Base-by-base conservation (phyloP, 345 rosid genomes). In the Angophora floribunda region DNA sequence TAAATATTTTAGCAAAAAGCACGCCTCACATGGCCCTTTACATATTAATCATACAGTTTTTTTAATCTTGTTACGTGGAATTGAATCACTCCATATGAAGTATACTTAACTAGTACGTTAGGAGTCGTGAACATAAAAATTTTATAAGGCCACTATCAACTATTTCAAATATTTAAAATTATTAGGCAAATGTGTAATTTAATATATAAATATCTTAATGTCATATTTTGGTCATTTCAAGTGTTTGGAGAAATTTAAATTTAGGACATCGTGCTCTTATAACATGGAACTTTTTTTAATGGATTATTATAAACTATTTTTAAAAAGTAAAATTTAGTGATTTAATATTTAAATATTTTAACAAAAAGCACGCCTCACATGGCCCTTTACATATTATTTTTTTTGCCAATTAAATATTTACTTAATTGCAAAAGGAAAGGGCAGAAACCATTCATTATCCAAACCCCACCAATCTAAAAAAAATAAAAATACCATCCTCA, bases 261-360 rank as follows among this genome's bases (percentile, higher is more conserved):
- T 17, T 3, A 17, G 1, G 7, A 19, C 22, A 36, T 9, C 13
- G 0, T 6, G 22, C 4, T 36, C 7, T 17, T 8, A 2, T 70
- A 16, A 0, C 4, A 9, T 8, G 8, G 7, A 16, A 2, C 2
- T 67, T 7, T 30, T 70, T 32, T 0, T 17, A 0, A 9, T 36
- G 41, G 4, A 36, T 9, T 6, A 70, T 0, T 36, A 6, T 36
- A 4, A 36, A 36, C 1, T 17, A 1, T 70, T 36, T 36, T 17
- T 70, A 17, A 16, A 17, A 70, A 6, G 1, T 36, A 36, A 36
- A 17, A 36, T 1, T 2, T 1, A 36, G 1, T 2, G 3, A 2
- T 32, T 7, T 14, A 30, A 15, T 30, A 65, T 30, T 65, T 67
- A 7, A 6, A 30, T 14, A 8, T 65, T 30, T 15, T 15, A 15